Base-by-base conservation (phyloP, 169 alveolate genomes). In the Cardiosporidium cionae region DNA sequence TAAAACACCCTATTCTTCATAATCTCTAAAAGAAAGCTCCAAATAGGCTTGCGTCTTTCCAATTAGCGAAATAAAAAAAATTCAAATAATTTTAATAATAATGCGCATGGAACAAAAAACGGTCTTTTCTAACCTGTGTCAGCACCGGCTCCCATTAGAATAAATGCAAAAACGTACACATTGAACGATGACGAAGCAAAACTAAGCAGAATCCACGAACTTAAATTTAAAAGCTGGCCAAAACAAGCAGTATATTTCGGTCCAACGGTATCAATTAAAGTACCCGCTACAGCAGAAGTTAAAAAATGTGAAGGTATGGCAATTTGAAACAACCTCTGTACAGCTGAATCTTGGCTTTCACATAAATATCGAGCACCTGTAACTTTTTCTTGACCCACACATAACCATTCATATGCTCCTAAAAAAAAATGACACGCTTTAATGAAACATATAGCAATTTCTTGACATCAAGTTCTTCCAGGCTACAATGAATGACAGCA, bases 141-240 rank as follows among this genome's bases (percentile, higher is more conserved):
- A 28, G 82, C 65, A 33, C 82, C 82, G 35, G 70, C 54, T 3
- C 82, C 82, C 76, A 76, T 76, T 33, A 76, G 63, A 36, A 76
- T 68, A 34, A 76, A 76, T 2, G 82, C 82, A 7, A 74, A 69
- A n/a, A 62, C 34, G 67, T 76, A 76, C 9, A 74, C 68, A 28
- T 76, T 67, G 28, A 63, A 2, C 1, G 65, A 23, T 33, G 58
- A 66, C 31, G 73, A 64, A 16, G 72, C 82, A 65, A 76, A 68
- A 34, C 74, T 72, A 16, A 76, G 77, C 32, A 76, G 34, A 25
- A 68, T 44, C 82, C 82, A 76, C 29, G 82, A 68, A 2, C 65
- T 72, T n/a, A 52, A 32, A 65, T 76, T 76, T 68, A 64, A 67
- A 66, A 68, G 68, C 66, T 76, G 82, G 6, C 82, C 82, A 1